Evolutionary conservation across 768 basidiomycete genomes (phyloP), one percentile per base, ranked within the genome.

Genomic region (Agrocybe praecox): DNA sequence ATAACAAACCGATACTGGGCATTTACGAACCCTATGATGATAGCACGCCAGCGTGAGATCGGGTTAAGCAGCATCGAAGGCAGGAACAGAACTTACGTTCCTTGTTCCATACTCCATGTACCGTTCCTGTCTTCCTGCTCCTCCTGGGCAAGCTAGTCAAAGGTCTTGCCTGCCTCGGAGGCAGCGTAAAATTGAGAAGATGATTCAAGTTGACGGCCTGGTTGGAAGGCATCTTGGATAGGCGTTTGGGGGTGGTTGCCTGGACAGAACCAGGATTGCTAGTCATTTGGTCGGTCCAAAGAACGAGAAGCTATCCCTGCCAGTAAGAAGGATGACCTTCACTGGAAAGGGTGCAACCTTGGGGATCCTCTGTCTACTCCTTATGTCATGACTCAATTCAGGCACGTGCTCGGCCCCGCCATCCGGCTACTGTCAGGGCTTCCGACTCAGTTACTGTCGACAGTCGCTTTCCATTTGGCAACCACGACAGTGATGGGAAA

Each of bases 1-100:
- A 98, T 89, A 42, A 98, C 84, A 71, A 98, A 98, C 56, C 94
- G 84, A 74, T 96, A 97, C 69, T 96, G 94, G 9, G 96, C 95
- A 73, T 98, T 97, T 63, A 98, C 87, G 69, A 94, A 98, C 62
- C 90, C 94, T 95, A 49, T 40, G 47, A 46, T 46, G 52, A 42
- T 21, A 43, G 40, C 49, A 51, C 21, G 9, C 18, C 36, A n/a
- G 36, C 17, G 22, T 55, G 46, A 54, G 55, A 47, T 40, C 33
- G 26, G 26, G 23, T n/a, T 43, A 2, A 17, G 36, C 53, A 21
- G 15, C n/a, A 17, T 33, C 44, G 34, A 50, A 33, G 1, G 17
- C 46, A 26, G 29, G 29, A 29, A 34, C 22, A 33, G 42, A 11
- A 88, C 93, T 78, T 76, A 93, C 94, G 88, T 75, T 97, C 96